Conservation (phyloP, 2,329 filamentous ascomycete genomes). For the Fusarium cyanostomum region DNA sequence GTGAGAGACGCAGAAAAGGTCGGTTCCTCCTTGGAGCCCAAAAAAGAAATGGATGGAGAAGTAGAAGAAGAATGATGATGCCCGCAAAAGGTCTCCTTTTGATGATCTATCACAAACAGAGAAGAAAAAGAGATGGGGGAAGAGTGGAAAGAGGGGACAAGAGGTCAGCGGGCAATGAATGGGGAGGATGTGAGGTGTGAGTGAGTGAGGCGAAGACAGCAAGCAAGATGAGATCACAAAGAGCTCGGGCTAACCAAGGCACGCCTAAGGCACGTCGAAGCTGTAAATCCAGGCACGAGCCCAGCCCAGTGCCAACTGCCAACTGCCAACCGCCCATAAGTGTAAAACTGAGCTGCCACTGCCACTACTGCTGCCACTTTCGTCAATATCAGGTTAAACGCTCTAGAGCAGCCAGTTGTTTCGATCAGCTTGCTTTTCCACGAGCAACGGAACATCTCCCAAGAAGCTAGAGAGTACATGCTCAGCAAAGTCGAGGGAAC, state of each 20-base stretch:
- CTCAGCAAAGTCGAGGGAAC: constrained; percentile 26
- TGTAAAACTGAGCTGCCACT: too few species aligned
- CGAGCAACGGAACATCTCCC: too few species aligned
- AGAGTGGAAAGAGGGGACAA: background rate
- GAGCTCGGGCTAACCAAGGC: background rate
- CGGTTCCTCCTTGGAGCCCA: background rate
- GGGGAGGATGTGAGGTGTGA: constrained; percentile 4
- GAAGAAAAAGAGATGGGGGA: background rate
- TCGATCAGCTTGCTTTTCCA: too few species aligned
- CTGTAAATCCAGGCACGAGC: constrained; percentile 30
- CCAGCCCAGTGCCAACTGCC: constrained; percentile 14
- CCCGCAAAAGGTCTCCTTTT: too few species aligned
- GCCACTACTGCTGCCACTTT: too few species aligned
- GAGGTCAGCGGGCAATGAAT: constrained; percentile 2
- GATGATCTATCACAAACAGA: too few species aligned
- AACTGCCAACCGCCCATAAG: constrained; percentile 12
- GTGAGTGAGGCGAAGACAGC: constrained; percentile 17
- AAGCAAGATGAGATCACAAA: constrained; percentile 9
- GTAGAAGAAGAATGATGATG: constrained; percentile 20
- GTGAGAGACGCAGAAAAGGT: constrained; percentile 10
- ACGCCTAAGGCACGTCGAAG: constrained; percentile 12
- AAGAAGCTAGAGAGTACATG: constrained; percentile 15
- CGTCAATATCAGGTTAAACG: too few species aligned
- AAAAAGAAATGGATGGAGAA: constrained; percentile 13
- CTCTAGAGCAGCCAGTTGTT: too few species aligned